Evolutionary conservation across 306 rosid species (phyloP).

Genomic region (Leucaena leucocephala): DNA sequence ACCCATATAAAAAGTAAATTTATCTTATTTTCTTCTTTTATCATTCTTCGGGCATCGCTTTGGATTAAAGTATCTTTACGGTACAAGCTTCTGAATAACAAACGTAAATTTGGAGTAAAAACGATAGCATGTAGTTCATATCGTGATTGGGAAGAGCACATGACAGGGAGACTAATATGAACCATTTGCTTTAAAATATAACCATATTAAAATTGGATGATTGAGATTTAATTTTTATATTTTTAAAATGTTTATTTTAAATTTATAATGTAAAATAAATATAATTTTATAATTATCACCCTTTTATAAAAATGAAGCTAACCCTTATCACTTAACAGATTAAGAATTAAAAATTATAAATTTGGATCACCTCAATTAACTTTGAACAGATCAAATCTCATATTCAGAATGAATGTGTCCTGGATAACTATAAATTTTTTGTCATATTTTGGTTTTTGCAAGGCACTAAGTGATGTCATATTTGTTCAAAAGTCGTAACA

Average conservation of each 20-base stretch:
- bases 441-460: too few relatives aligned
- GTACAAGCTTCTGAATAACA: not conserved
- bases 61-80: not conserved
- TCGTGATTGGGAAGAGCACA: too few relatives aligned
- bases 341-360: not conserved
- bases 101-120: not conserved
- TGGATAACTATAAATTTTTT: not conserved
- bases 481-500: not conserved
- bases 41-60: not conserved
- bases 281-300: not conserved
- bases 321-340: not conserved
- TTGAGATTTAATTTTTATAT: too few relatives aligned
- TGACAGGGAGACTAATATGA: not conserved
- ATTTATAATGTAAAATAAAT: not conserved
- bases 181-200: not conserved
- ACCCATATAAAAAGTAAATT: not conserved
- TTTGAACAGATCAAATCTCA: not conserved
- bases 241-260: too few relatives aligned
- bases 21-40: not conserved
- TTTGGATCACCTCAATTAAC: not conserved
- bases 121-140: not conserved
- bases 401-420: not conserved
- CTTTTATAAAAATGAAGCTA: not conserved
- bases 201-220: too few relatives aligned
- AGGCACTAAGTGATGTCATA: not conserved